Evolutionary conservation across 2,329 filamentous ascomycete species (phyloP), one percentile per base, ranked within the genome.

Genomic region (Sclerotinia nivalis): DNA sequence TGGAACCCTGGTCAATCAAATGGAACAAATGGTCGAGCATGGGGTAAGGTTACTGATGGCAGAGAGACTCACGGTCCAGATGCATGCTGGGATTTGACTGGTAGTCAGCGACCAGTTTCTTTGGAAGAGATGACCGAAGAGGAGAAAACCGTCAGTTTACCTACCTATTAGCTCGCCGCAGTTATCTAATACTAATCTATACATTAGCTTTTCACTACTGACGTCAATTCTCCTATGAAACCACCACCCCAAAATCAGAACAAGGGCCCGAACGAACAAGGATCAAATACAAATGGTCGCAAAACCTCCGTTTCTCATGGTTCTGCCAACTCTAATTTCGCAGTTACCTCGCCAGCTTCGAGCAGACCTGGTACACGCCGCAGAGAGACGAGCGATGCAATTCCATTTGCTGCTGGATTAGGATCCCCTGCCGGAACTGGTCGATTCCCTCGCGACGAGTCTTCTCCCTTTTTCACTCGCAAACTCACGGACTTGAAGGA

Each of bases 171-270:
- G 71, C 60, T 49, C 34, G 28, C 40, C 68, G n/a, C 64, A 22
- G 25, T 22, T 34, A 28, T 49, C 66, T 55, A 34, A 58, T 69
- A 65, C 73, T 76, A 75, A 74, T 71, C 12, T 34, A 74, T 78
- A 69, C 75, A 77, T 65, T 79, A 97, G 91, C 83, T 91, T 73
- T 97, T 97, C 80, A 82, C 88, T 65, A 88, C 87, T 65, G 96
- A 96, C 73, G 93, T 99, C 78, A 99, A 98, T 80, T 97, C 96
- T 49, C 91, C 93, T 47, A 84, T 97, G 75, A 98, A 98, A 81
- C 91, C 92, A 12, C 92, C 92, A 28, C 87, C 89, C 45, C 91
- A 92, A 77, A 87, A 83, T 72, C 80, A 83, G 34, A 85, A 83
- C 76, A 89, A 90, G 75, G 85, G 88, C 55, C 82, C 88, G 82